These are phyloP conservation scores for Chaetomium strumarium DNA, from an alignment of 2,329 filamentous ascomycete species.

Conservation along the genomic window DNA sequence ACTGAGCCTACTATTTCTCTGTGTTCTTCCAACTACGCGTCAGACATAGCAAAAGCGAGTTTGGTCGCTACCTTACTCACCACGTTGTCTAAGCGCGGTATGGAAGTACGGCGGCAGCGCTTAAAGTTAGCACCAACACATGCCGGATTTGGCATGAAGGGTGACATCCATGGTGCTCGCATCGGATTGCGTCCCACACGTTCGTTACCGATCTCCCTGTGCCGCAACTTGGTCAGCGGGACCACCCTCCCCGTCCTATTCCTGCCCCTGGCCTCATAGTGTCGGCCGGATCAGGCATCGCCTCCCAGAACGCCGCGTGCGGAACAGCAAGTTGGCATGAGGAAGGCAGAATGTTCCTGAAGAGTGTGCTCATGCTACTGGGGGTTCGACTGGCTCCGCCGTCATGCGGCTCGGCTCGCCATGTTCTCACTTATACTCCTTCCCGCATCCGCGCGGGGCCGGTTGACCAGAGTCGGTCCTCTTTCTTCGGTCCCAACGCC, in stretches of 20 bases:
- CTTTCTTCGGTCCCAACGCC: background rate
- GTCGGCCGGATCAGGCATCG: constrained; percentile 8
- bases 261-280: constrained; percentile 8
- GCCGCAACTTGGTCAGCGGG: constrained; percentile 15
- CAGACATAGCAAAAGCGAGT: background rate
- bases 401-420: constrained; percentile 10
- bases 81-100: constrained; percentile 3
- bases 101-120: constrained; percentile 13
- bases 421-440: constrained; percentile 5
- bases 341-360: constrained; percentile 11
- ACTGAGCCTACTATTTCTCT: background rate
- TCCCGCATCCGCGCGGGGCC: background rate
- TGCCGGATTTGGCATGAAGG: background rate
- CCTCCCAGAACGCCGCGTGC: constrained; percentile 11
- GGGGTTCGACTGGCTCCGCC: constrained; percentile 2
- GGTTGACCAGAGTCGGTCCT: background rate
- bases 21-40: background rate
- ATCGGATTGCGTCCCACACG: background rate
- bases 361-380: background rate
- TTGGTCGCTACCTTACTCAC: background rate
- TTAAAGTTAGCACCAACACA: constrained; percentile 10
- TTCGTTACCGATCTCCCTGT: constrained; percentile 1
- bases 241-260: constrained; percentile 15
- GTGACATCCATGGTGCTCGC: background rate
- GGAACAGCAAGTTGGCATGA: background rate